Evolutionary conservation across 2,329 filamentous ascomycete species (phyloP), one percentile per base, ranked within the genome.

Genomic region (Didymella lethalis): DNA sequence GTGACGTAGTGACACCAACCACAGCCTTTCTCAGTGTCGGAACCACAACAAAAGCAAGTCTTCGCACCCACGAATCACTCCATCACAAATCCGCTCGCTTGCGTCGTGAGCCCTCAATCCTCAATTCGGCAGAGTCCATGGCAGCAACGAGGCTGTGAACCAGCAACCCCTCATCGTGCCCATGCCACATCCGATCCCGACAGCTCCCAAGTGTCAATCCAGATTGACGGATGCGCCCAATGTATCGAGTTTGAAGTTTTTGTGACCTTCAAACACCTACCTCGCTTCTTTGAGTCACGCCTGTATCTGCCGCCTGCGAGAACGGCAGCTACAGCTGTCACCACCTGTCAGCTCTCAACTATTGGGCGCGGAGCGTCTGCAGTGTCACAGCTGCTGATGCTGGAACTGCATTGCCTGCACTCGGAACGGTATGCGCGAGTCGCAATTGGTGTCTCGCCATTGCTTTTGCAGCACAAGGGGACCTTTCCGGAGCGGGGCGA

Each of bases 241-340:
- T 20, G 12, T 20, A 31, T 28, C 32, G 34, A 44, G 36, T 28
- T 12, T 38, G 47, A 54, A 20, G 16, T 32, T 28, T 28, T 20
- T 32, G n/a, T 44, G 18, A 43, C 41, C 29, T 29, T 36, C 20
- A 10, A 48, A 48, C 14, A 16, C 23, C 23, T 20, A 29, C 34
- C 16, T 48, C 32, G 34, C 32, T 16, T 54, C 25, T 20, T n/a
- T 36, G 40, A 23, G 7, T 46, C 29, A 20, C 41, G 8, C 16
- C 18, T 18, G 28, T 44, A 12, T 28, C 28, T 31, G 50, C 26
- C 38, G 20, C 25, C 49, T 40, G 44, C 45, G 44, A 20, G 25
- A 32, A n/a, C 40, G 47, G 34, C 32, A 57, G 32, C 32, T 29
- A 47, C 54, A 51, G 18, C 54, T 51, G 56, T 54, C 49, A 58